These are phyloP conservation scores for Coemansia sp. DNA, from an alignment of 192 early-diverging fungal species.

Conservation along the genomic window DNA sequence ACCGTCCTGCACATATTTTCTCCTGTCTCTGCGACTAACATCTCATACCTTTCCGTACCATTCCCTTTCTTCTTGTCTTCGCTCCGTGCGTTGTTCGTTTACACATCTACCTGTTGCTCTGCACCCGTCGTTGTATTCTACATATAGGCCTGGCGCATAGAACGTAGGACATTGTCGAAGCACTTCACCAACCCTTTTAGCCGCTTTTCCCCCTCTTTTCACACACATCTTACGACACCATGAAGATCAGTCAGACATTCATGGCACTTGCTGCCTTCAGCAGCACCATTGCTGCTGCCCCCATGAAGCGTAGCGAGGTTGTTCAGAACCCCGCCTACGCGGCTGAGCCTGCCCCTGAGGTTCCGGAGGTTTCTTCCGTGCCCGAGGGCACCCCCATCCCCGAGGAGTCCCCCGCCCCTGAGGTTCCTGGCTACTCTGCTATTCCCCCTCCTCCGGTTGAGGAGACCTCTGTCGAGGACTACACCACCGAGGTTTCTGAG, in stretches of 20 bases:
- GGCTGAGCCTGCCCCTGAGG: constrained; percentile 9
- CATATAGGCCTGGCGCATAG: constrained; percentile 52
- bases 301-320: constrained; percentile 42
- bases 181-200: constrained; percentile 17
- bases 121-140: constrained; percentile 8
- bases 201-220: constrained; percentile 5
- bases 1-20: not conserved
- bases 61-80: constrained; percentile 9
- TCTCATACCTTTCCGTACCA: constrained; percentile 4
- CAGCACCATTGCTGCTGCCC: constrained; percentile 38
- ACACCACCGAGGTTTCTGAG: constrained; percentile 12
- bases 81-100: constrained; percentile 5
- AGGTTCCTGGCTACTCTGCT: constrained; percentile 16
- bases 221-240: constrained; percentile 48
- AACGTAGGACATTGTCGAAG: constrained; percentile 40
- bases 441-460: constrained; percentile 6
- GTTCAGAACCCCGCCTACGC: constrained; percentile 17
- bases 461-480: constrained; percentile 17
- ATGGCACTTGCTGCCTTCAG: constrained; percentile 52
- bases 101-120: constrained; percentile 12
- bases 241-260: constrained; percentile 55
- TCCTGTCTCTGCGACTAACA: constrained; percentile 26
- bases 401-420: constrained; percentile 1
- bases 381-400: not conserved
- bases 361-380: constrained; percentile 4